Conservation (phyloP, 1,139 yeast genomes). For the Sugiyamaella grinbergsii region DNA sequence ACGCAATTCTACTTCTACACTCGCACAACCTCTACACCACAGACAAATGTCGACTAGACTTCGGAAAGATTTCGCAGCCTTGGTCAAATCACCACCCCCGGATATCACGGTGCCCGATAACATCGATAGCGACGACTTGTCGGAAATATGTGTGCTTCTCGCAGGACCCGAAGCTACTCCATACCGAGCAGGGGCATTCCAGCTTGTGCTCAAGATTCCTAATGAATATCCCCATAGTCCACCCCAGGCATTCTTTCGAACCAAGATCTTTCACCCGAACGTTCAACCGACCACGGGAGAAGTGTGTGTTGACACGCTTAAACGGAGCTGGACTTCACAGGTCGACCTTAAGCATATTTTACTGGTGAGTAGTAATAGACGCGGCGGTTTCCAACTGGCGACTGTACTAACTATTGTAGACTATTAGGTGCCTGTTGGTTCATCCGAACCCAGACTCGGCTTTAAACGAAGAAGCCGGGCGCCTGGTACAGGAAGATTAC, state of each 20-base stretch:
- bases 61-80: slow-evolving; percentile 6
- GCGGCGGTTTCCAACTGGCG: background rate
- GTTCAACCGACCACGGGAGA: slow-evolving; percentile 69
- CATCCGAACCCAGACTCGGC: slow-evolving; percentile 44
- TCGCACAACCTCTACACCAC: background rate
- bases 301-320: slow-evolving; percentile 77
- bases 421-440: slow-evolving; percentile 40
- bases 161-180: slow-evolving; percentile 58
- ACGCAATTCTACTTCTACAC: no score
- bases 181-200: slow-evolving; percentile 59
- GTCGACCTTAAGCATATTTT: slow-evolving; percentile 38
- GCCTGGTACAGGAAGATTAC: slow-evolving; percentile 39
- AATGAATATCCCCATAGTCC: slow-evolving; percentile 63
- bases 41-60: slow-evolving; percentile 4
- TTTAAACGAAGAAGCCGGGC: slow-evolving; percentile 43
- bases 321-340: slow-evolving; percentile 66
- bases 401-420: slow-evolving; percentile 25
- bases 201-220: slow-evolving; percentile 52
- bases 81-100: slow-evolving; percentile 14
- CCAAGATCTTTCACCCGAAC: slow-evolving; percentile 72
- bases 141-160: background rate
- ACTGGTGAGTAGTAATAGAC: slow-evolving; percentile 27
- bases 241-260: slow-evolving; percentile 57
- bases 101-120: slow-evolving; percentile 1
- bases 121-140: slow-evolving; percentile 4